Evolutionary conservation across 1,284 basidiomycete genomes (phyloP), one percentile per base, ranked within the genome.

Genomic region (Pseudozyma pruni): DNA sequence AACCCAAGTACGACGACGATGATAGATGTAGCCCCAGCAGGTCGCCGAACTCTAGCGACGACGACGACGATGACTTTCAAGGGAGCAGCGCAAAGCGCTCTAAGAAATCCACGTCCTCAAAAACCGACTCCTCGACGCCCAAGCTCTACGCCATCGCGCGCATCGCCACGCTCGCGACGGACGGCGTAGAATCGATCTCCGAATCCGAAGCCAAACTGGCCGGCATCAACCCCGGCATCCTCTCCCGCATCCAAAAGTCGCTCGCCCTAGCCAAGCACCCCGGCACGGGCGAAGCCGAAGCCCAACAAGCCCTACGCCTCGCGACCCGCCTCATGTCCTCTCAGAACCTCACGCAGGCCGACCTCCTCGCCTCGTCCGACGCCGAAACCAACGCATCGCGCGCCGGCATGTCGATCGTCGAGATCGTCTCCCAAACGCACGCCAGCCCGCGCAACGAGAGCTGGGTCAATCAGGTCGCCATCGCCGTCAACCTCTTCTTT

Each of bases 171-270:
- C 52, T 72, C 10, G 69, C 69, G 10, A 72, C 63, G 11, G 69
- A 72, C 34, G 58, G 50, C 16, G 54, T 51, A 7, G 48, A 33
- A 5, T 66, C 56, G 1, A 39, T 37, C 16, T 44, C 46, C 7
- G 46, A 61, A 35, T 55, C 55, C 14, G 48, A 53, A 22, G 49
- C 51, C 31, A 74, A 67, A 27, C 63, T 74, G 8, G 57, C 57
- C 33, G 23, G 32, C 13, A 54, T 74, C 33, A 56, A 29, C 45
- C 16, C 58, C 3, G 66, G 66, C 35, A 62, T 74, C 37, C 54
- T 74, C 16, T 64, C 61, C n/a, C 61, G 71, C 17, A 74, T 74
- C 40, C 55, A 58, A 23, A 74, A 74, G 27, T 67, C 68, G n/a
- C 51, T 74, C 16, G 59, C 58, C 0, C 67, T 74, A 20, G 71